Evolutionary conservation across 257 asterid genomes (phyloP).

Genomic region (Nicotiana undulata): DNA sequence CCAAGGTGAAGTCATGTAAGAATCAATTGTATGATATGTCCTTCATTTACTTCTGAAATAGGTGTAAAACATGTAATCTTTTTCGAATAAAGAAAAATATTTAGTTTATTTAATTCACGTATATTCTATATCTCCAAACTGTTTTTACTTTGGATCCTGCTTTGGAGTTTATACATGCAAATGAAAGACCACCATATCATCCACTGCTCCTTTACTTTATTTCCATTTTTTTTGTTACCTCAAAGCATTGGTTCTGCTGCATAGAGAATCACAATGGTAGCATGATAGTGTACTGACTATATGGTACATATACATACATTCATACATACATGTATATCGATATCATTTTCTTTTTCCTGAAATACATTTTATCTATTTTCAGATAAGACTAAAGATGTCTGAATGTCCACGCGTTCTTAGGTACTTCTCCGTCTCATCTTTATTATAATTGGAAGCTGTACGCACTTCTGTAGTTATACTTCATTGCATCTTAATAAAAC

Average conservation of each 20-base stretch:
- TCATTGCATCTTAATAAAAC: neutral
- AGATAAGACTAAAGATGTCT: slow-evolving; percentile 84
- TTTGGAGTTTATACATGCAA: neutral
- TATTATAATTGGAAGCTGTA: neutral
- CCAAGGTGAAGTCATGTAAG: slow-evolving; percentile 99
- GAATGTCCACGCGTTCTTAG: slow-evolving; percentile 77
- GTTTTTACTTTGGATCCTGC: neutral
- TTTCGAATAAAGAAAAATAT: neutral
- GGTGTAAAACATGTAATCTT: neutral
- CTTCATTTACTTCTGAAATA: neutral
- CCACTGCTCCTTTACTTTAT: neutral
- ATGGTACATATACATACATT: neutral
- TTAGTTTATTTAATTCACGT: neutral
- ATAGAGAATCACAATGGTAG: neutral
- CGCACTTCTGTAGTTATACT: neutral
- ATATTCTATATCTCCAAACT: neutral
- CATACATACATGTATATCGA: neutral
- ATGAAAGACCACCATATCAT: neutral
- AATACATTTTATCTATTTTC: slow-evolving; percentile 15
- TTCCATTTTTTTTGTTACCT: neutral
- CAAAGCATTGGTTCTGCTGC: neutral
- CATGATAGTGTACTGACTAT: neutral
- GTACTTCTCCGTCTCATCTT: slow-evolving; percentile 27
- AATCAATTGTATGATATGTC: slow-evolving; percentile 18
- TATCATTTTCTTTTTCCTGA: slow-evolving; percentile 4